Base-by-base conservation (phyloP, 1,139 yeast genomes). In the Saccharomycopsis hybrid region DNA sequence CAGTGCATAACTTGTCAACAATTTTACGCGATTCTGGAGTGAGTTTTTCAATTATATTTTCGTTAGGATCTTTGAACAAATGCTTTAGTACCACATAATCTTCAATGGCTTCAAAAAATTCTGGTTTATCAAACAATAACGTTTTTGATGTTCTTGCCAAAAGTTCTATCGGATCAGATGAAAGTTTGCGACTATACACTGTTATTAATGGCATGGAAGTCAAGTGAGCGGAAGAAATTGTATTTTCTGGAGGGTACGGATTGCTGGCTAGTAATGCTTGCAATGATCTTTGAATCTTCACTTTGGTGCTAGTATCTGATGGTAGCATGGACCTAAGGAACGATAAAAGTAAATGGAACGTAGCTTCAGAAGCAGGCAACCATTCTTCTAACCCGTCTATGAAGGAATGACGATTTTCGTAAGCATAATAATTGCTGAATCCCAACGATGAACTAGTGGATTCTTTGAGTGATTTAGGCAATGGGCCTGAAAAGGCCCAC, bases 311-410 rank as follows among this genome's bases (percentile, higher is more conserved):
- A 1, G 69, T 62, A 53, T 74, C 79, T 42, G 78, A 80, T 0
- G 90, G 90, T 11, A 85, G 73, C 82, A 87, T 82, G 25, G 95
- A 81, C 56, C 94, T 74, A 52, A 89, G 67, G 60, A 88, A 89
- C 2, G 96, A 78, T 33, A 87, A 66, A 35, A 88, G 71, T 43
- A 89, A 65, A 64, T 89, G 97, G 60, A 86, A 85, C 65, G 87
- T 77, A 0, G 96, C 96, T 60, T 85, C 89, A 4, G 95, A 82
- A 2, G 90, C 87, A 2, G 85, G 79, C 47, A 80, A 70, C 96
- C 96, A 88, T 47, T 77, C 76, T 39, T 78, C 78, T 48, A 88
- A 65, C 1, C 96, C 96, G 56, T 85, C 82, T 40, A 76, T 74
- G 61, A 85, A 87, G 37, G 70, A 59, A 55, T 69, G 65, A 30